Evolutionary conservation across 129 eudicot genomes (phyloP).

Genomic region (Oenanthe sinensis): DNA sequence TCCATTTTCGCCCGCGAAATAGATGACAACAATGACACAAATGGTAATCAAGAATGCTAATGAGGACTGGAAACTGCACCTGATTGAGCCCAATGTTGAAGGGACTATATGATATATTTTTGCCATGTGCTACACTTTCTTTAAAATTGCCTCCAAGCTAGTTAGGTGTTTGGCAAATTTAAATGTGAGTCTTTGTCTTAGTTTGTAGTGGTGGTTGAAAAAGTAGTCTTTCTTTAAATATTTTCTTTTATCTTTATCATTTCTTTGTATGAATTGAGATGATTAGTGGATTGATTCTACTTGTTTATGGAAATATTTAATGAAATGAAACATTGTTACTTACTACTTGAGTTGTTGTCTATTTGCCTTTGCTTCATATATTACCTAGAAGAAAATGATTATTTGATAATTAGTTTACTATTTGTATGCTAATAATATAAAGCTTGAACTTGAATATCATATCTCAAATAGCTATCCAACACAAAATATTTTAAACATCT

Average conservation of each 20-base stretch:
- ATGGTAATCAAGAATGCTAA: constrained; percentile 38
- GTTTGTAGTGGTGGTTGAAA: constrained; percentile 34
- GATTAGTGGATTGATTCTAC: neutral
- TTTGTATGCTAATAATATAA: neutral
- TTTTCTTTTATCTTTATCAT: neutral
- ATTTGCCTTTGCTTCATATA: neutral
- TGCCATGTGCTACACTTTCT: constrained; percentile 16
- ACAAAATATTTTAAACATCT: neutral
- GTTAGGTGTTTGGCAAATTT: constrained; percentile 11
- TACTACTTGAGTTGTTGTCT: neutral
- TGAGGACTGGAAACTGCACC: constrained; percentile 55
- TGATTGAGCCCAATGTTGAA: constrained; percentile 40
- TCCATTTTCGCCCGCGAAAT: constrained; percentile 44
- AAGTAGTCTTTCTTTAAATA: neutral
- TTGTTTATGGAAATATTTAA: neutral
- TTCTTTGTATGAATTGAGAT: neutral
- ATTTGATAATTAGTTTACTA: neutral
- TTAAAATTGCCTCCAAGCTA: neutral
- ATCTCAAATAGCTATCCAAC: too few relatives aligned
- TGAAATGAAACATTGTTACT: neutral
- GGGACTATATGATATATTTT: constrained; percentile 34
- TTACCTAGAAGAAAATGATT: neutral
- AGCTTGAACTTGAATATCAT: neutral
- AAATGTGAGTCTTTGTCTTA: constrained; percentile 22
- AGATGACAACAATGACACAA: constrained; percentile 49